phyloP scores from a whole-genome alignment of 371 early-diverging fungal species.

The Zancudomyces culisetae region DNA sequence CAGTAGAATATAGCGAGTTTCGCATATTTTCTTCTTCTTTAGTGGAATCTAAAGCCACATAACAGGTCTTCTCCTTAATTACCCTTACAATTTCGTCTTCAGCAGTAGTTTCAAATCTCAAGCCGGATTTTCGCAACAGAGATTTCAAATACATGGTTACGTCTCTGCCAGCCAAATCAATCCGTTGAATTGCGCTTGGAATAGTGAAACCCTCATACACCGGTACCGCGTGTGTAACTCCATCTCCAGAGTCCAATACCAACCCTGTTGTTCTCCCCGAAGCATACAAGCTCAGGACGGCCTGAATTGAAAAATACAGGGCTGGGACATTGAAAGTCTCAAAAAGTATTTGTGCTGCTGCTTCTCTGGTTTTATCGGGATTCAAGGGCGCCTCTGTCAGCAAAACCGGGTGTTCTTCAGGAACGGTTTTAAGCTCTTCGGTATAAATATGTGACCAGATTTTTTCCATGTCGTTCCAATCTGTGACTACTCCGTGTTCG shows the following conservation, averaged over 20 bases:
- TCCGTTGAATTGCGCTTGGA: constrained; percentile 75
- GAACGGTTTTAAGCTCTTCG: constrained; percentile 79
- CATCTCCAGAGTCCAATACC: constrained; percentile 85
- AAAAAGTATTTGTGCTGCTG: constrained; percentile 84
- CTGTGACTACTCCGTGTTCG: constrained; percentile 86
- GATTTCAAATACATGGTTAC: constrained; percentile 76
- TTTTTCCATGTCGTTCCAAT: constrained; percentile 95
- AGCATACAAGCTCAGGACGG: constrained; percentile 79
- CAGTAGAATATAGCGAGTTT: background rate
- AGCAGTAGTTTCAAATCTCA: constrained; percentile 71
- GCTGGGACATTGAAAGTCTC: constrained; percentile 95
- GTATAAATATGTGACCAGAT: constrained; percentile 90
- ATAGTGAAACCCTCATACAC: constrained; percentile 93
- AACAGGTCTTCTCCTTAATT: constrained; percentile 90
- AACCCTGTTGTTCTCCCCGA: constrained; percentile 93
- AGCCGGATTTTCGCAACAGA: constrained; percentile 70
- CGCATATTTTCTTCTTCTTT: constrained; percentile 67
- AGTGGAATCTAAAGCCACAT: constrained; percentile 68
- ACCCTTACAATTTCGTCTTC: constrained; percentile 84
- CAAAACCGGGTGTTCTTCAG: constrained; percentile 91
- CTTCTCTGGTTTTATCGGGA: constrained; percentile 72
- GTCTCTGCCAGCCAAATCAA: constrained; percentile 87
- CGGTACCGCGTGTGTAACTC: constrained; percentile 86
- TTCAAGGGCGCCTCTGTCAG: constrained; percentile 90
- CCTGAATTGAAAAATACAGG: constrained; percentile 83